A percentile compares a stretch with the other conserved stretches of the same genome.
These are phyloP conservation scores for Colletotrichum tamarilloi DNA, from an alignment of 2,329 filamentous ascomycete species.

Conservation along the genomic window DNA sequence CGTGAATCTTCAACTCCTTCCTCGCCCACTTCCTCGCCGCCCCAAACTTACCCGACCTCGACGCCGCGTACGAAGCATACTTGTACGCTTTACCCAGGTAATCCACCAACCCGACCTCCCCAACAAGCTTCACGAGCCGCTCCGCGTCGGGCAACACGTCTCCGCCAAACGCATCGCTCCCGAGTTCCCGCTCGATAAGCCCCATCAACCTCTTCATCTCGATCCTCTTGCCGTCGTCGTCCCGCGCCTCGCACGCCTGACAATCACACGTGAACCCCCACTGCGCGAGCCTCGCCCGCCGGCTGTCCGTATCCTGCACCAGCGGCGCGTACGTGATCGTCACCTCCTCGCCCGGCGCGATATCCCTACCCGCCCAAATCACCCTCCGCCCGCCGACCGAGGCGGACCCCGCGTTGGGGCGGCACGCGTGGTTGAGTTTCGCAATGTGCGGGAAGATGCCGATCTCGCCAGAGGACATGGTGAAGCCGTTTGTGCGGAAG, in stretches of 20 bases:
- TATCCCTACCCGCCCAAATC: conserved; percentile 45
- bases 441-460: conserved; percentile 48
- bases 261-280: conserved; percentile 43
- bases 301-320: conserved; percentile 41
- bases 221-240: conserved; percentile 43
- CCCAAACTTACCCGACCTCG: conserved; percentile 26
- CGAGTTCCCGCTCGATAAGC: conserved; percentile 46
- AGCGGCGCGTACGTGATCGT: conserved; percentile 49
- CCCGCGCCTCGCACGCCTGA: conserved; percentile 45
- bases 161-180: conserved; percentile 27
- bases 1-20: conserved; percentile 37
- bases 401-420: conserved; percentile 43
- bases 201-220: conserved; percentile 45
- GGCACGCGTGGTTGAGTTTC: conserved; percentile 54
- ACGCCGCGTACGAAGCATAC: conserved; percentile 39
- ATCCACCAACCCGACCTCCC: conserved; percentile 40
- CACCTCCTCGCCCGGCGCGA: conserved; percentile 46
- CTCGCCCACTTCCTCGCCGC: conserved; percentile 39
- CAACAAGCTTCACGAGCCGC: conserved; percentile 37
- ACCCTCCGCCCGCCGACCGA: conserved; percentile 50
- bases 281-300: conserved; percentile 47
- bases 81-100: conserved; percentile 40
- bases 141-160: conserved; percentile 34
- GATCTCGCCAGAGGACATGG: conserved; percentile 41
- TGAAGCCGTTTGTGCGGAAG: conserved; percentile 55